phyloP scores from a whole-genome alignment of 495 filamentous ascomycete genomes.

The Astrothelium macrocarpum region DNA sequence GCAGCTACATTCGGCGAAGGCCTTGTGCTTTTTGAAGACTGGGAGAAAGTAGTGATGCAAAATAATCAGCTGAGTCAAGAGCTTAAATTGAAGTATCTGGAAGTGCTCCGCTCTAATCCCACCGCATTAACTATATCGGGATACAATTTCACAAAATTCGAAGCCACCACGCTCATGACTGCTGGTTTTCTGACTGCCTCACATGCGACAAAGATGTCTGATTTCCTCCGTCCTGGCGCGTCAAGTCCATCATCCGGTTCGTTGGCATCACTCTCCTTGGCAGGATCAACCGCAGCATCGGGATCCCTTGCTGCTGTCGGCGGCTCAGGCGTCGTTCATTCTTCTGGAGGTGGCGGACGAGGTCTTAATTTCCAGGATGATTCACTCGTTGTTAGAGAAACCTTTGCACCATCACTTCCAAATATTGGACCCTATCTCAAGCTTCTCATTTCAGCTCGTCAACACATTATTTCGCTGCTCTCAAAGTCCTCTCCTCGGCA shows the following conservation, averaged over 20 bases:
- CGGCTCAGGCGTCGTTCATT: constrained; percentile 45
- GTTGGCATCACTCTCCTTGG: constrained; percentile 42
- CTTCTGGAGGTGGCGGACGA: constrained; percentile 42
- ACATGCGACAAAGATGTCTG: constrained; percentile 39
- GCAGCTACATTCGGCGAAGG: constrained; percentile 57
- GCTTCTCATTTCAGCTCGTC: constrained; percentile 55
- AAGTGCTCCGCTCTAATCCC: constrained; percentile 46
- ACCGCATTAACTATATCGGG: constrained; percentile 42
- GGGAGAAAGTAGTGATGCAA: constrained; percentile 45
- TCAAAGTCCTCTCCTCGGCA: constrained; percentile 44
- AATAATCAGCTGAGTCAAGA: constrained; percentile 36
- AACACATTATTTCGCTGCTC: constrained; percentile 56
- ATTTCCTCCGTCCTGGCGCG: constrained; percentile 31
- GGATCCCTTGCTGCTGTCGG: constrained; percentile 56
- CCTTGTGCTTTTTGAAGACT: constrained; percentile 53
- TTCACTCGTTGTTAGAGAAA: constrained; percentile 10
- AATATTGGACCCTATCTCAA: constrained; percentile 64
- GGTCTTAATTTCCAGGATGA: constrained; percentile 2
- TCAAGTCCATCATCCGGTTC: constrained; percentile 40
- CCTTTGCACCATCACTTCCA: constrained; percentile 48
- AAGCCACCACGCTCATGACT: constrained; percentile 50
- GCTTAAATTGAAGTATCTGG: constrained; percentile 46
- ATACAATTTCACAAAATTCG: constrained; percentile 39
- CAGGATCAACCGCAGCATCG: constrained; percentile 47
- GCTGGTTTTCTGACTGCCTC: constrained; percentile 53